Evolutionary conservation across 345 rosid species (phyloP), one percentile per base, ranked within the genome.

Genomic region (Combretum micranthum): DNA sequence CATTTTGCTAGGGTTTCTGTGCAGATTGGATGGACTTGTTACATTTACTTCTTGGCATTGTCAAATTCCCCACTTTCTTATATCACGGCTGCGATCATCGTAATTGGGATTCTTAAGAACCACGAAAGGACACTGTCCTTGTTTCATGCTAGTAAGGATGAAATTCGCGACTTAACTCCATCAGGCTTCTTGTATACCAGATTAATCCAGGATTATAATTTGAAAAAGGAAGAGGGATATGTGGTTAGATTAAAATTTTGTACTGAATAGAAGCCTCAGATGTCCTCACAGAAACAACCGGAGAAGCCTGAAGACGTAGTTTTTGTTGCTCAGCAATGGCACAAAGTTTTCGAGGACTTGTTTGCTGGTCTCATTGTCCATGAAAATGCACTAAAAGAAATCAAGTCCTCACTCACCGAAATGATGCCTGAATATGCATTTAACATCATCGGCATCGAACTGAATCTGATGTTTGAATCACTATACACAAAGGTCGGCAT

Each of bases 401-500:
- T 69, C 52, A 61, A 53, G 15, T 63, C 51, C 53, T 19, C 4
- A 50, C 64, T n/a, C n/a, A 14, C 0, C 10, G 9, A 32, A 15
- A 43, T 20, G 25, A 0, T 0, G 0, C 1, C 79, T 0, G 59
- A 25, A 15, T 61, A 61, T 0, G 84, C 77, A 14, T 67, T 79
- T 47, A 52, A 54, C 7, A 39, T 84, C 37, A 55, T 79, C 1
- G 83, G 72, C 57, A 68, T 59, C 16, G 84, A 76, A 57, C 74
- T 81, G 1, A 56, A 65, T 46, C 68, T 84, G 58, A 56, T 81
- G 44, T 81, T 66, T 22, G 85, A 79, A 45, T 20, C 52, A 54
- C 59, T 79, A 16, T 75, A 72, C 68, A 84, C 85, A 57, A 84
- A 84, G 67, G 75, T 70, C 12, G 44, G 53, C 0, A 32, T 80